Evolutionary conservation across 139 green algal genomes (phyloP).

Genomic region (Mesostigma viride): DNA sequence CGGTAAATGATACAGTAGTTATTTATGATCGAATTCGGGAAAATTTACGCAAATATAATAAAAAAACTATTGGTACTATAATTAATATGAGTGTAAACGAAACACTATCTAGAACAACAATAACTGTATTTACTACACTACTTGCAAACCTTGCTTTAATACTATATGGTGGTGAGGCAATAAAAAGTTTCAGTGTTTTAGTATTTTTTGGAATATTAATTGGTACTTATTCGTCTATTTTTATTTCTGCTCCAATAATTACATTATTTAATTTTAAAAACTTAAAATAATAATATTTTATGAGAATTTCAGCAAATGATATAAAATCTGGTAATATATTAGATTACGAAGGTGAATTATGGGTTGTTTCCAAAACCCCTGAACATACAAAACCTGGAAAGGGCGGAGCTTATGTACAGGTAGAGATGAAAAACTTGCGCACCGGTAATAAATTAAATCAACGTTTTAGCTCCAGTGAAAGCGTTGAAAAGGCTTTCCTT

Average conservation of each 20-base stretch:
- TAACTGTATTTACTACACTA: not conserved
- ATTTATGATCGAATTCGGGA: not conserved
- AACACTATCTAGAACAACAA: not conserved
- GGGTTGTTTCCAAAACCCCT: no score
- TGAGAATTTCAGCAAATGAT: no score
- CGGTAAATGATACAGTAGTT: not conserved
- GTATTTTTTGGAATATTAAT: not conserved
- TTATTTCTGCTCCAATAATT: not conserved
- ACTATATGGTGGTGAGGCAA: not conserved
- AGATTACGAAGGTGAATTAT: no score
- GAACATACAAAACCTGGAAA: no score
- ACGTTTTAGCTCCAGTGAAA: no score
- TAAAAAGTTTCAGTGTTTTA: not conserved
- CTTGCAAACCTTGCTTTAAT: not conserved
- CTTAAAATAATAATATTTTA: no score
- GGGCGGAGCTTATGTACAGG: no score
- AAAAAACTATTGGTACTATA: not conserved
- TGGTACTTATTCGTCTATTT: slow-evolving; percentile 7
- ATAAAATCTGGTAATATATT: no score
- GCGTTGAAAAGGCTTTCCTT: no score
- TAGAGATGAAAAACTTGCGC: no score
- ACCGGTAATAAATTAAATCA: no score
- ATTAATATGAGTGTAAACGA: not conserved
- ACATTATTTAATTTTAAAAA: no score
- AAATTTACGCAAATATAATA: not conserved